Evolutionary conservation across 2,329 filamentous ascomycete genomes (phyloP).

Genomic region (Colletotrichum acutatum): DNA sequence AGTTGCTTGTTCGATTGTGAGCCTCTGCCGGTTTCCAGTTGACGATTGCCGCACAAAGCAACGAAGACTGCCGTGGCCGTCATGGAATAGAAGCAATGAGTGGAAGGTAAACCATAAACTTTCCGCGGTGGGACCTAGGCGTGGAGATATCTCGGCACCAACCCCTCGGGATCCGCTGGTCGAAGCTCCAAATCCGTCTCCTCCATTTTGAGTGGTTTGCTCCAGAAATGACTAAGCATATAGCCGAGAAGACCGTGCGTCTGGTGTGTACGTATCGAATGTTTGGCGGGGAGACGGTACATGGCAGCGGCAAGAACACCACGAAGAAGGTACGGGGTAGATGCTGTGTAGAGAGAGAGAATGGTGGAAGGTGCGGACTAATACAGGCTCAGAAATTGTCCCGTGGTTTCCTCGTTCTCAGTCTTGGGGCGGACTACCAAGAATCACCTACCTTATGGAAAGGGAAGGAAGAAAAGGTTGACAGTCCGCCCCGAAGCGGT

Average conservation of each 20-base stretch:
- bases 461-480: not conserved
- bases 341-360: not conserved
- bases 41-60: slow-evolving; percentile 4
- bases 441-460: not conserved
- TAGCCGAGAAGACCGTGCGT: not conserved
- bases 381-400: not conserved
- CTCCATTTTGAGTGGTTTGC: slow-evolving; percentile 4
- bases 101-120: not conserved
- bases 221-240: not conserved
- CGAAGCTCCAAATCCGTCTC: not conserved
- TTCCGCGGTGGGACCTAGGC: not conserved
- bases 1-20: too few relatives aligned
- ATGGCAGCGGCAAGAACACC: not conserved
- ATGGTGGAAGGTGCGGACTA: not conserved
- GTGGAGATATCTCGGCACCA: not conserved
- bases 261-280: not conserved
- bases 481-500: not conserved
- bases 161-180: not conserved
- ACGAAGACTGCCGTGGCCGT: not conserved
- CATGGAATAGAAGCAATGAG: too few relatives aligned
- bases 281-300: not conserved
- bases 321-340: not conserved
- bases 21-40: not conserved
- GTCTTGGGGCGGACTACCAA: too few relatives aligned
- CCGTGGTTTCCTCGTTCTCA: not conserved